These are phyloP conservation scores for Trypanosoma avium DNA, from an alignment of 208 protist genomes.

Conservation along the genomic window DNA sequence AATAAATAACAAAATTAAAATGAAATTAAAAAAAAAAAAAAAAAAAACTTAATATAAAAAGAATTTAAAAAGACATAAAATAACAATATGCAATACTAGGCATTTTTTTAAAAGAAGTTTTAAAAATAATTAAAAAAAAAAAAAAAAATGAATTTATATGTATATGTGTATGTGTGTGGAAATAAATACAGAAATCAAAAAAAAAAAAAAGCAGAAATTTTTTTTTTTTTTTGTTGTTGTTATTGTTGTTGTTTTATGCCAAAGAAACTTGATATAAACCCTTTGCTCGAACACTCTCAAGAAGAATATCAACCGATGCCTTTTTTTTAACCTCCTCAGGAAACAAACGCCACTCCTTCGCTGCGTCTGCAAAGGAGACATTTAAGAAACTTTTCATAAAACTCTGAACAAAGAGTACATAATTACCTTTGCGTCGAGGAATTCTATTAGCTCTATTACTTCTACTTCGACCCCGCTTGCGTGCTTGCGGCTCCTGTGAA, in stretches of 20 bases:
- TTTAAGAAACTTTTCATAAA: slow-evolving; percentile 41
- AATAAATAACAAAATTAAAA: no score
- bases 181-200: slow-evolving; percentile 1
- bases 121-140: neutral
- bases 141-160: neutral
- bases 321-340: slow-evolving; percentile 8
- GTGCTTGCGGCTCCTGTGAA: neutral
- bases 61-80: no score
- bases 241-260: neutral
- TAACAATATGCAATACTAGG: no score
- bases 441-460: neutral
- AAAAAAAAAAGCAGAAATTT: slow-evolving; percentile 3
- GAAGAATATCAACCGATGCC: slow-evolving; percentile 7
- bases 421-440: slow-evolving; percentile 16
- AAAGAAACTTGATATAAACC: neutral
- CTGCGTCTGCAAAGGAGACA: slow-evolving; percentile 38
- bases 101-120: no score
- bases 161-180: no score
- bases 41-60: no score
- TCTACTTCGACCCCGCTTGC: neutral
- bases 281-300: slow-evolving; percentile 19
- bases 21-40: no score
- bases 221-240: neutral
- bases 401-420: slow-evolving; percentile 32
- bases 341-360: slow-evolving; percentile 33